Evolutionary conservation across 23 red algal species (phyloP).

Genomic region (Pyropia haitanensis): DNA sequence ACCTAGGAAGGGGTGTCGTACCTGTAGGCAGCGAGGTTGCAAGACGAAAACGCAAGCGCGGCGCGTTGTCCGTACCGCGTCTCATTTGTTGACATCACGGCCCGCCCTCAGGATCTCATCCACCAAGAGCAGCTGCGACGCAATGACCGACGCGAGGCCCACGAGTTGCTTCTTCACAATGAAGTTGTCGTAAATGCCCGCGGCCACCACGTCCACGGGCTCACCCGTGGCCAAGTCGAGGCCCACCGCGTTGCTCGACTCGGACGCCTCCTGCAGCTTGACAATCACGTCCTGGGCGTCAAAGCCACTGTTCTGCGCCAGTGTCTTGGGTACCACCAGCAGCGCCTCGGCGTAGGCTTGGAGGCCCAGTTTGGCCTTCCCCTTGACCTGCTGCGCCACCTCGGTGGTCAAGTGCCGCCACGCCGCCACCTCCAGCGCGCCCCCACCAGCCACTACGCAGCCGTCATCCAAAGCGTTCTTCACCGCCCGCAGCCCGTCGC

Average conservation of each 20-base stretch:
- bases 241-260: constrained; percentile 52
- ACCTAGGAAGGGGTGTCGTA: too few species aligned
- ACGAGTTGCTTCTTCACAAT: constrained; percentile 82
- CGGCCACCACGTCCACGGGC: constrained; percentile 75
- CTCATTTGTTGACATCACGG: constrained; percentile 39
- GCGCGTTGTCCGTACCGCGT: too few species aligned
- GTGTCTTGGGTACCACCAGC: constrained; percentile 90
- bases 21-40: too few species aligned
- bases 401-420: constrained; percentile 63
- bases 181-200: constrained; percentile 84
- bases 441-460: constrained; percentile 78
- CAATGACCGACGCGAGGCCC: constrained; percentile 74
- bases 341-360: constrained; percentile 81
- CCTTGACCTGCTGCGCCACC: constrained; percentile 35
- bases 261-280: constrained; percentile 67
- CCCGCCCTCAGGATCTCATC: constrained; percentile 93
- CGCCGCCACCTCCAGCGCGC: constrained; percentile 85
- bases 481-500: constrained; percentile 88
- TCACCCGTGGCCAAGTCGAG: constrained; percentile 81
- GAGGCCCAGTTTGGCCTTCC: constrained; percentile 80
- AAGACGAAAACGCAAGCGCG: too few species aligned
- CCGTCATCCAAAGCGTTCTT: constrained; percentile 84
- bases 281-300: constrained; percentile 88
- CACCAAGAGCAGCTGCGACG: constrained; percentile 88
- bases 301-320: constrained; percentile 87